Base-by-base conservation (phyloP, 805 yeast genomes). In the Candida sphagnicola region DNA sequence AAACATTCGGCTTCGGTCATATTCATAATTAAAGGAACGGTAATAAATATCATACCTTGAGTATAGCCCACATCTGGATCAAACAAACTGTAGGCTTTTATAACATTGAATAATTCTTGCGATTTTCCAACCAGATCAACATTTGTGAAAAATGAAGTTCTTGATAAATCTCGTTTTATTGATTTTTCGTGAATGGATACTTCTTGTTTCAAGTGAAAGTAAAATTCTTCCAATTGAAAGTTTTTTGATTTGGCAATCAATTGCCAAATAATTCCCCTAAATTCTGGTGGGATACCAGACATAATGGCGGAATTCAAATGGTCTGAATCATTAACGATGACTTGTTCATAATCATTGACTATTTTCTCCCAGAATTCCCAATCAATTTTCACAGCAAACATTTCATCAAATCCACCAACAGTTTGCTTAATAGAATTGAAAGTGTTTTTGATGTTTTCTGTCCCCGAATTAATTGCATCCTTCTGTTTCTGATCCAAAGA, bases 61-160 rank as follows among this genome's bases (percentile, higher is more conserved):
- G 97, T 93, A 54, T 93, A 93, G 0, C 99, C 99, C 36, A 93
- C 96, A 37, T 90, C 97, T 1, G 85, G 80, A 58, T 93, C 98
- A 57, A 77, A 83, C 34, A 87, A 63, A 16, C 93, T 79, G 63
- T 91, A 93, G 0, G 89, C 90, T 53, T 85, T 85, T 45, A 93
- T 75, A 19, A 93, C 81, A 40, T 80, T 78, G 53, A 70, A 85
- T 25, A 93, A 65, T 35, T 86, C 80, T 24, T 76, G 81, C 10
- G 72, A 64, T 50, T 81, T 80, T 36, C 79, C 77, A 18, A 70
- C 71, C 41, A 72, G 70, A 17, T 73, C 73, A 8, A 71, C 68
- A 41, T 66, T 62, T 12, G 86, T 77, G 44, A 85, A 82, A 61
- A 87, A 88, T 40, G 90, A 79, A 0, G 98, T 93, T 51, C 98